Evolutionary conservation across 1,284 basidiomycete genomes (phyloP), one percentile per base, ranked within the genome.

Genomic region (Puccinia novopanici): DNA sequence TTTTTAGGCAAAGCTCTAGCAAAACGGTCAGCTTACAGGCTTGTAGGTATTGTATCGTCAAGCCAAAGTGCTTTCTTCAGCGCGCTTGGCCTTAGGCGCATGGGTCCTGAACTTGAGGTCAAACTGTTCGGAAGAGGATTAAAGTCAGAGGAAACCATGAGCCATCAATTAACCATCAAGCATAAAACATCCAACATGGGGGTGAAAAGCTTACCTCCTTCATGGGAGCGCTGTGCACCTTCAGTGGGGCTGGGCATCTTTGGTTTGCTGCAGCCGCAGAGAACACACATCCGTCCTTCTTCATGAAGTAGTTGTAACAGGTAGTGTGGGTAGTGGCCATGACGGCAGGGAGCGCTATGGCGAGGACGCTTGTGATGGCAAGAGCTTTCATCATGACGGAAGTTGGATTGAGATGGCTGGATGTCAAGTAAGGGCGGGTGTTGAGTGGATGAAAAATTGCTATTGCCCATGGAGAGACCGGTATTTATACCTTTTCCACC

Each of bases 261-360:
- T n/a, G 34, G 17, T 34, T 65, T 1, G 48, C 12, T 15, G 12
- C 61, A 34, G 74, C 74, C 27, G 74, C 5, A n/a, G 57, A 63
- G 42, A 40, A 37, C 2, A 75, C 61, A 65, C 74, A 75, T 17
- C 59, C 42, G 48, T 75, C 74, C 22, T 75, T 75, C 45, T 75
- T 22, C 74, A 75, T n/a, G 40, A 75, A 75, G 30, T 50, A 65
- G 34, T 75, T 75, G 45, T 19, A 75, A 40, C 74, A 75, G 13
- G 42, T 45, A 0, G 74, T 65, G 48, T 75, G 74, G 0, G 10
- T 5, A 17, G 52, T 74, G 30, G 57, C 61, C 37, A 42, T 19
- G 3, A 13, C 45, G 6, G 40, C 59, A 22, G 61, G 37, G 37
- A 65, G n/a, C 17, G 42, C n/a, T 40, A 65, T 3, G 15, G 40